phyloP scores from a whole-genome alignment of 257 asterid species.

The Thymus quinquecostatus region DNA sequence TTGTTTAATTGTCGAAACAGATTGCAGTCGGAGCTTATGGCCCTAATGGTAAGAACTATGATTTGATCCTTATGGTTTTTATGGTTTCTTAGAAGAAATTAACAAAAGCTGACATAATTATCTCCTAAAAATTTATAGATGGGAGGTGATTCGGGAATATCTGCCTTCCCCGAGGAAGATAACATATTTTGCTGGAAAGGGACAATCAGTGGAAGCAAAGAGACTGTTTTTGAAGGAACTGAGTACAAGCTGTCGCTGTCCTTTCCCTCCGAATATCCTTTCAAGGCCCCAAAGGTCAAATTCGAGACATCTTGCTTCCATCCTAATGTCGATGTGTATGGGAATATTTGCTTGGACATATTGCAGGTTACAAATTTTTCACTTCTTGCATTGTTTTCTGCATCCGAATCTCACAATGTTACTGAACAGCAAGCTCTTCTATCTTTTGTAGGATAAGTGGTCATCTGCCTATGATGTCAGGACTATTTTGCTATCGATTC shows the following conservation, averaged over 20 bases:
- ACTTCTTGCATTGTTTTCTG: background rate
- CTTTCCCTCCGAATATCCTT: constrained; percentile 82
- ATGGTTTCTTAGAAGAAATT: background rate
- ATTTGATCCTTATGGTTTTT: background rate
- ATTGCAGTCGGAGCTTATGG: constrained; percentile 94
- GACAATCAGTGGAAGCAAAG: constrained; percentile 86
- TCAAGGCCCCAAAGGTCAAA: constrained; percentile 89
- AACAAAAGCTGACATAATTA: background rate
- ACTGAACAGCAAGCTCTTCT: background rate
- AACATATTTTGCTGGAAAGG: constrained; percentile 97
- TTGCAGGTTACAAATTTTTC: constrained; percentile 57
- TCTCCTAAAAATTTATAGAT: constrained; percentile 41
- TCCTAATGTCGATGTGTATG: constrained; percentile 82
- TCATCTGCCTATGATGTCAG: constrained; percentile 97
- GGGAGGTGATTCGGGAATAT: constrained; percentile 89
- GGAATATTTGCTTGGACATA: constrained; percentile 93
- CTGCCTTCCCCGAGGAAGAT: constrained; percentile 97
- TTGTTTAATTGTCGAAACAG: constrained; percentile 42
- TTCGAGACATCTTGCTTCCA: constrained; percentile 96
- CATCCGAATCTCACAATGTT: background rate
- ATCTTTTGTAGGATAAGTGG: constrained; percentile 72
- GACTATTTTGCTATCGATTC: constrained; percentile 85
- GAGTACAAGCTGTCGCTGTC: constrained; percentile 82
- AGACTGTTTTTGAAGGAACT: constrained; percentile 92
- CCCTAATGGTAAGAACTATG: constrained; percentile 75